Evolutionary conservation across 208 protist genomes (phyloP), one percentile per base, ranked within the genome.

Genomic region (Leishmania guyanensis): DNA sequence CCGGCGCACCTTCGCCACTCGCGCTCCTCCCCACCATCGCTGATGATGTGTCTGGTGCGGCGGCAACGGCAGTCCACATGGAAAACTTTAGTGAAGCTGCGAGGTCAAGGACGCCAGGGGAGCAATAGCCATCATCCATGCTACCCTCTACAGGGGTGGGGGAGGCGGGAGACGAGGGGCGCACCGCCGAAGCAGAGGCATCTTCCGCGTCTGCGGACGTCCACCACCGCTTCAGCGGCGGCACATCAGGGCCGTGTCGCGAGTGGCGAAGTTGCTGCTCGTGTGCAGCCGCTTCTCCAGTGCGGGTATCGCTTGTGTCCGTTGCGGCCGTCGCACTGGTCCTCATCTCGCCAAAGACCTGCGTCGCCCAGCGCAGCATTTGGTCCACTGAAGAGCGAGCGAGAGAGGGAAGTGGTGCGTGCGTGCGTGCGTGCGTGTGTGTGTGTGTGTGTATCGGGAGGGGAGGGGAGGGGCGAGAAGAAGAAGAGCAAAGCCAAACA

Each of bases 161-260:
- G 46, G 69, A 73, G 69, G 26, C 33, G 69, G 48, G 69, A 6
- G 39, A 14, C 22, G 39, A 51, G 20, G 69, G 9, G 5, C 46
- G 22, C 8, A n/a, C 43, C 22, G 69, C 46, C 0, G 26, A 20
- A 16, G 43, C 33, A 39, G 50, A 9, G 51, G 51, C 3, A 53
- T 62, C 72, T 20, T 76, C 72, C 51, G 51, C 46, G 46, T 48
- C 51, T 5, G 36, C 20, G 74, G 56, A 20, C 12, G 33, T n/a
- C 74, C 51, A 77, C 36, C 50, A 77, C 74, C 2, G 76, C 76
- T 72, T 79, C 64, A 79, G 64, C 60, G 76, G 64, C 60, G 76
- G 76, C 48, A 79, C 56, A 33, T 77, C 74, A 8, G 9, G 39
- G 2, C 53, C 36, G 22, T 14, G 56, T 29, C 74, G 33, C 56